Evolutionary conservation across 257 asterid genomes (phyloP), one percentile per base, ranked within the genome.

Genomic region (Solanum virginianum): DNA sequence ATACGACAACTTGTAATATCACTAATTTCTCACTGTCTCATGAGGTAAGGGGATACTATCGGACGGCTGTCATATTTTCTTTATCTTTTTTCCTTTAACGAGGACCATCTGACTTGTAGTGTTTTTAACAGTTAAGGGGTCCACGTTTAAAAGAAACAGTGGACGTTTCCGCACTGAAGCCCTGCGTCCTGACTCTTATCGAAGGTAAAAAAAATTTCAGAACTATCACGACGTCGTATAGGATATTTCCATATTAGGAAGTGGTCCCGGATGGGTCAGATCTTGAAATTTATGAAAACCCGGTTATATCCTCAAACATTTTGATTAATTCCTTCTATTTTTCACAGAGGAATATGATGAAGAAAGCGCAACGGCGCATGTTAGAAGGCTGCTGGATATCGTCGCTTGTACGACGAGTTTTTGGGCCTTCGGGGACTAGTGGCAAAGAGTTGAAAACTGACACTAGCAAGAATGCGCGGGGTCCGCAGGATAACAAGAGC

Each of bases 121-220:
- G 80, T 55, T 36, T 83, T 85, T 5, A 74, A 56, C 86, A 96
- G 99, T 92, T 92, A 0, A 87, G 97, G 92, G 99, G 99, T 84
- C 95, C 97, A 87, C 96, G 90, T 54, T 90, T 96, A 84, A 96
- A 94, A 86, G 98, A 95, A 85, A 90, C 92, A 86, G 98, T 95
- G 91, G 98, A 96, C 92, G 93, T 96, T 65, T 90, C 98, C 88
- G 98, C 99, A 85, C 88, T 96, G 88, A 96, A 95, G 71, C 99
- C 99, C 84, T 94, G 95, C 90, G 63, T 88, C 87, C 98, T 96
- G 80, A 90, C 93, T 1, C 96, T 96, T 26, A 92, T 89, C n/a
- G 98, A 95, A 95, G 99, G 99, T 96, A 85, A 84, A 81, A 16
- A 0, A 5, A 4, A 36, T 29, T 43, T 26, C 47, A 16, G 24